Evolutionary conservation across 768 basidiomycete species (phyloP), one percentile per base, ranked within the genome.

Genomic region (Lepiota brunneoincarnata): DNA sequence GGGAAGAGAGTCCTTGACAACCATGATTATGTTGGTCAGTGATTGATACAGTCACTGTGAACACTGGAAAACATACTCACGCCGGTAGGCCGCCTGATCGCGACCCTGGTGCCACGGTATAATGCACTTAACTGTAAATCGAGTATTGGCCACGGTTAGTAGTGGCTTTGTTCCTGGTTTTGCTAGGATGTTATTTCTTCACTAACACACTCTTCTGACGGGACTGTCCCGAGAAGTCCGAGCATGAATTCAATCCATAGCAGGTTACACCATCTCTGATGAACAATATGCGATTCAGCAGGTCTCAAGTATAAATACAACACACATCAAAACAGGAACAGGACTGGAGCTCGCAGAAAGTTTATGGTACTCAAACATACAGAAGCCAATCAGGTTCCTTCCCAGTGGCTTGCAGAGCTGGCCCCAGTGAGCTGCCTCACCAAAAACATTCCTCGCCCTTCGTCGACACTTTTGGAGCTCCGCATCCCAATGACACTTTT

Each of bases 401-500:
- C 59, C 60, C 55, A 55, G 26, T 55, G 54, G 18, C 43, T 41
- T n/a, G 47, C 54, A 35, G 58, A 60, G 10, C 62, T 62, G 18
- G 67, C 75, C 23, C 88, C 90, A 6, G 91, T 92, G 75, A 92
- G 75, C 66, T 92, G 89, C 61, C 82, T 75, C 42, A 91, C 87
- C 53, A 92, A 71, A 67, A 81, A 87, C 86, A 91, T 79, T 35
- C 83, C 86, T 43, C 85, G 73, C 11, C 84, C 87, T 64, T 89
- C 87, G 58, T 89, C 88, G 24, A 77, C 64, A 53, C 83, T 84
- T 63, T 80, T 83, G 20, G 77, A 64, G 54, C 71, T 77, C 60
- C 88, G 75, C 68, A 86, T 82, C 12, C 87, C 88, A 52, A 87
- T 82, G 21, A 89, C 86, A 62, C 87, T 90, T 75, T 87, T 90